A percentile compares a stretch with the other conserved stretches of the same genome.
Evolutionary conservation across 1,284 basidiomycete species (phyloP).

Genomic region (Trichosporon faecale): DNA sequence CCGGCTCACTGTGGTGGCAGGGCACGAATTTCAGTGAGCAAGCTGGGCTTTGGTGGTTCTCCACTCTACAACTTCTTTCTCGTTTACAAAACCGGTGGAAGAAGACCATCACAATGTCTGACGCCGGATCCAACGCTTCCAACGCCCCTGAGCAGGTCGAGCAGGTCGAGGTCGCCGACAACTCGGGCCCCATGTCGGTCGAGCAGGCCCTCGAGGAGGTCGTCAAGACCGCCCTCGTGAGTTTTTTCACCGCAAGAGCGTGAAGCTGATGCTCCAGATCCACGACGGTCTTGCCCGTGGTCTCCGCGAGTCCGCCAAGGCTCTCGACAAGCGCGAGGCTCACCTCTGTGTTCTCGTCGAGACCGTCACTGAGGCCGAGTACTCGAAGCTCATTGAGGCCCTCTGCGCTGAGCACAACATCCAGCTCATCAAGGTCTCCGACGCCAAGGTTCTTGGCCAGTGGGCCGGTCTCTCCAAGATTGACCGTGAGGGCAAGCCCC

Average conservation of each 20-base stretch:
- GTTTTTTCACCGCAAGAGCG: neutral
- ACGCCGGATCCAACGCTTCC: constrained; percentile 88
- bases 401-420: constrained; percentile 99
- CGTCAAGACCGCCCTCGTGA: constrained; percentile 68
- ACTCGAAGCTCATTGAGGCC: constrained; percentile 99
- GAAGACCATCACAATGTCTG: constrained; percentile 75
- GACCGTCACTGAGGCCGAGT: constrained; percentile 96
- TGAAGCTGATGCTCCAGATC: neutral
- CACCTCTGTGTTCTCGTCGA: constrained; percentile 99
- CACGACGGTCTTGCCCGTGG: constrained; percentile 98
- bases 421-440: constrained; percentile 95
- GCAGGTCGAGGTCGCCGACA: constrained; percentile 76
- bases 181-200: constrained; percentile 86
- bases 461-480: constrained; percentile 99
- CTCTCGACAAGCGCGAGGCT: constrained; percentile 96
- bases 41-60: neutral
- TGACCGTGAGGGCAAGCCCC: constrained; percentile 96
- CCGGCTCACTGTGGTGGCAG: neutral
- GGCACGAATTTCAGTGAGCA: neutral
- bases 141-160: constrained; percentile 62
- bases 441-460: constrained; percentile 94
- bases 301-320: constrained; percentile 96
- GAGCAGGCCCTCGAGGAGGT: constrained; percentile 95
- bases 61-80: constrained; percentile 6
- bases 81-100: constrained; percentile 38